A percentile compares a stretch with the other conserved stretches of the same genome.
phyloP scores from a whole-genome alignment of 352 stramenopile species.

The Pythium volutum region DNA sequence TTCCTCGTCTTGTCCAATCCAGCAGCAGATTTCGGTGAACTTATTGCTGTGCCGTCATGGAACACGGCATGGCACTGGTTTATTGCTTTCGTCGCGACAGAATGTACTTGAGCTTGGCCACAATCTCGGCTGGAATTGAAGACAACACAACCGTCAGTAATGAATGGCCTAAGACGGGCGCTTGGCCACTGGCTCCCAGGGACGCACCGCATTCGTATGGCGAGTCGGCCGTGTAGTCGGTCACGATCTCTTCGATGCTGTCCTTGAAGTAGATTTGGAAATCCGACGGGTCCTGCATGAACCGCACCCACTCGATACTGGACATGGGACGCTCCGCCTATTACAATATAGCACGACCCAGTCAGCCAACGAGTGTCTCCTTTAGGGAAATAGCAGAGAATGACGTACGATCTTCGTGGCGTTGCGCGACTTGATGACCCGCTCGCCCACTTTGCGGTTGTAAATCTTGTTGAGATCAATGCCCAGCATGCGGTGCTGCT shows the following conservation, averaged over 20 bases:
- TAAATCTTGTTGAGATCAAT: conserved; percentile 89
- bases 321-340: conserved; percentile 84
- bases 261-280: conserved; percentile 91
- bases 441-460: conserved; percentile 88
- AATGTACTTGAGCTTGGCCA: conserved; percentile 91
- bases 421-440: conserved; percentile 86
- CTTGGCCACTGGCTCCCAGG: no score
- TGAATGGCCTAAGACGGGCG: no score
- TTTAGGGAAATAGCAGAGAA: not conserved
- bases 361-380: not conserved
- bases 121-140: conserved; percentile 67
- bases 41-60: not conserved
- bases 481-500: conserved; percentile 85
- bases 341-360: not conserved
- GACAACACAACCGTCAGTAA: not conserved
- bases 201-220: conserved; percentile 85
- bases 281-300: conserved; percentile 80
- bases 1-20: not conserved
- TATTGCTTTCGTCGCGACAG: conserved; percentile 73
- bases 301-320: conserved; percentile 83
- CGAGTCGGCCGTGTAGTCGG: conserved; percentile 87
- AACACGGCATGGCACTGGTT: not conserved
- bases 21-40: not conserved
- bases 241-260: conserved; percentile 86
- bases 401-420: conserved; percentile 86